Conservation (phyloP, 495 filamentous ascomycete genomes). For the Penicillium roqueforti region DNA sequence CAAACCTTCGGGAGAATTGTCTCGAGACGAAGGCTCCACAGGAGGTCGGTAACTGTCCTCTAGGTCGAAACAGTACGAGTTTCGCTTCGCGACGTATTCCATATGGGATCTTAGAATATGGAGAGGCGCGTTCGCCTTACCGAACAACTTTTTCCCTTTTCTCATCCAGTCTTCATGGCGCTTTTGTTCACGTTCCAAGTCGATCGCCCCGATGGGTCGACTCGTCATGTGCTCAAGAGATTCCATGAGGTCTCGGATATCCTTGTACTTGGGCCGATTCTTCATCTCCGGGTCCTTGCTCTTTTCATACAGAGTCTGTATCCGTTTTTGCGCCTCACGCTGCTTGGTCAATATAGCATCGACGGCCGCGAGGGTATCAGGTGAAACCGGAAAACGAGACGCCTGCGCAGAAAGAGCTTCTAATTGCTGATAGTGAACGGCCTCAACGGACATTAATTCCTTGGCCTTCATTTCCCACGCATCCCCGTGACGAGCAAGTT, state of each 20-base stretch:
- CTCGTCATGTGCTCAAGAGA: slow-evolving; percentile 82
- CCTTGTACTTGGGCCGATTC: slow-evolving; percentile 83
- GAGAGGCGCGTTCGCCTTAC: slow-evolving; percentile 94
- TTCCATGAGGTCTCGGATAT: slow-evolving; percentile 85
- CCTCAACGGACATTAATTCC: slow-evolving; percentile 85
- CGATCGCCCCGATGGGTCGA: slow-evolving; percentile 83
- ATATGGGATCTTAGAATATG: slow-evolving; percentile 93
- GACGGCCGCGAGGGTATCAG: slow-evolving; percentile 74
- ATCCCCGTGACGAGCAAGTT: slow-evolving; percentile 69
- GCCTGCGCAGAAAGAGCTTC: slow-evolving; percentile 81
- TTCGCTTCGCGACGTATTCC: slow-evolving; percentile 85
- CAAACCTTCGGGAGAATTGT: slow-evolving; percentile 69
- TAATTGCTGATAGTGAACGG: slow-evolving; percentile 88
- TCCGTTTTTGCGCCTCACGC: slow-evolving; percentile 86
- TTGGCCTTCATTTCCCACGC: slow-evolving; percentile 93
- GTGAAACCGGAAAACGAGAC: slow-evolving; percentile 72
- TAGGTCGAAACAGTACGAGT: slow-evolving; percentile 86
- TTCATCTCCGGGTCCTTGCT: slow-evolving; percentile 69
- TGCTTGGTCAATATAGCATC: slow-evolving; percentile 96
- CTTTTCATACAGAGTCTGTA: slow-evolving; percentile 71
- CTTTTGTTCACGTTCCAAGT: slow-evolving; percentile 92
- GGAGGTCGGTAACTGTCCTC: slow-evolving; percentile 85
- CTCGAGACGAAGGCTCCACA: slow-evolving; percentile 85
- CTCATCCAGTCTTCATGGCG: slow-evolving; percentile 99
- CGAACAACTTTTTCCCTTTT: slow-evolving; percentile 96